A percentile compares a stretch with the other conserved stretches of the same genome.
phyloP scores from a whole-genome alignment of 257 asterid species.

The Ilex aquifolium region DNA sequence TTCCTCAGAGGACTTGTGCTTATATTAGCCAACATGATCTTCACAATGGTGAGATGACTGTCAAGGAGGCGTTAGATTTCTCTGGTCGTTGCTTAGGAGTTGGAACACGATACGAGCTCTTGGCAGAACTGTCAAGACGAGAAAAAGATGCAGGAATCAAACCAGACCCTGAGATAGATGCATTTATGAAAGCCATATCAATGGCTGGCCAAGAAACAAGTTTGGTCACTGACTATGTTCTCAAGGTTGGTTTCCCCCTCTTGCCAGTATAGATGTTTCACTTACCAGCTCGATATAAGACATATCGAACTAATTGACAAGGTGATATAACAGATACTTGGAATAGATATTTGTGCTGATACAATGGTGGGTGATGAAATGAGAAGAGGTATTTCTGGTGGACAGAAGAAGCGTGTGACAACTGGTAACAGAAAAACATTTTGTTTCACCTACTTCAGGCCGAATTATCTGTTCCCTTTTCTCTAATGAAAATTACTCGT shows the following conservation, averaged over 20 bases:
- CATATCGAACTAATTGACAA: background rate
- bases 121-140: slow-evolving; percentile 49
- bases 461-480: too few relatives aligned
- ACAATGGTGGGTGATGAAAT: slow-evolving; percentile 68
- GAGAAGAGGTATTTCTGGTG: slow-evolving; percentile 73
- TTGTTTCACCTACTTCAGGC: too few relatives aligned
- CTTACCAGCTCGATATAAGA: background rate
- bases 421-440: slow-evolving; percentile 32
- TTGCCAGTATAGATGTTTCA: background rate
- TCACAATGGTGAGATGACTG: slow-evolving; percentile 70
- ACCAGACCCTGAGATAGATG: slow-evolving; percentile 58
- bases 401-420: slow-evolving; percentile 67
- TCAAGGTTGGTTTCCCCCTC: slow-evolving; percentile 37
- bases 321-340: slow-evolving; percentile 37
- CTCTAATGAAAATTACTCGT: too few relatives aligned
- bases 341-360: slow-evolving; percentile 63
- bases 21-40: slow-evolving; percentile 58
- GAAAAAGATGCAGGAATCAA: slow-evolving; percentile 48
- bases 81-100: slow-evolving; percentile 55
- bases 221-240: slow-evolving; percentile 52
- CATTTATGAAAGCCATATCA: slow-evolving; percentile 58
- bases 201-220: slow-evolving; percentile 56
- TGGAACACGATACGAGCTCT: slow-evolving; percentile 44
- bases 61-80: slow-evolving; percentile 42
- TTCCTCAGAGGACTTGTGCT: slow-evolving; percentile 54